Conservation (phyloP, 805 yeast species). For the Schwanniomyces occidentalis region DNA sequence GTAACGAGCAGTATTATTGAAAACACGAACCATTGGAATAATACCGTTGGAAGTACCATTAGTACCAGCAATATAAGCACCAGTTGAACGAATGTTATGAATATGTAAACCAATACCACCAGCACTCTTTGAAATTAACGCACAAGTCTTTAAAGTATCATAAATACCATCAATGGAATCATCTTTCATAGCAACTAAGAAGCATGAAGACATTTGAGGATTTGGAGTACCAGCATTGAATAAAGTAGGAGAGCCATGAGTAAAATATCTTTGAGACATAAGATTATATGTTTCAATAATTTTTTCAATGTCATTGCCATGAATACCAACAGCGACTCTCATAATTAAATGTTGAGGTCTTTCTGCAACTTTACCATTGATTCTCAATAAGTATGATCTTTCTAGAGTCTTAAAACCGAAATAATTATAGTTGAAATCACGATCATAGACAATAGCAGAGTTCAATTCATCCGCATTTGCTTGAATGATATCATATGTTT, state of each 20-base stretch:
- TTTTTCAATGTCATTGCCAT: constrained; percentile 51
- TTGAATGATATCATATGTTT: constrained; percentile 38
- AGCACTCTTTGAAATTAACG: constrained; percentile 61
- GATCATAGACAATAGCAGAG: constrained; percentile 46
- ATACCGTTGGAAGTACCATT: constrained; percentile 65
- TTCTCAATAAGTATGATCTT: constrained; percentile 55
- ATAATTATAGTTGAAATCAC: constrained; percentile 57
- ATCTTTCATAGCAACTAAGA: constrained; percentile 62
- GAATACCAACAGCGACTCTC: constrained; percentile 65
- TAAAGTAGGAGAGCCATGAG: constrained; percentile 63
- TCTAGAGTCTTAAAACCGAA: constrained; percentile 64
- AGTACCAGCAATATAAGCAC: constrained; percentile 62
- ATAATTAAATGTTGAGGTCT: constrained; percentile 62
- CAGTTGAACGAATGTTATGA: constrained; percentile 59
- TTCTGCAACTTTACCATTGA: constrained; percentile 58
- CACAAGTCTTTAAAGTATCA: constrained; percentile 60
- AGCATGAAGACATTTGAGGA: constrained; percentile 63
- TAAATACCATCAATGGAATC: constrained; percentile 65
- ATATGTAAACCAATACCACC: constrained; percentile 66
- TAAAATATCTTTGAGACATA: constrained; percentile 60
- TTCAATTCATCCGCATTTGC: constrained; percentile 43
- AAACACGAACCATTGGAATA: constrained; percentile 63
- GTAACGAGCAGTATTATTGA: constrained; percentile 62
- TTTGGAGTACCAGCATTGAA: constrained; percentile 63
- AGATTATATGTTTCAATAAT: constrained; percentile 58